Base-by-base conservation (phyloP, 2,329 filamentous ascomycete genomes). In the Aspergillus terreus region DNA sequence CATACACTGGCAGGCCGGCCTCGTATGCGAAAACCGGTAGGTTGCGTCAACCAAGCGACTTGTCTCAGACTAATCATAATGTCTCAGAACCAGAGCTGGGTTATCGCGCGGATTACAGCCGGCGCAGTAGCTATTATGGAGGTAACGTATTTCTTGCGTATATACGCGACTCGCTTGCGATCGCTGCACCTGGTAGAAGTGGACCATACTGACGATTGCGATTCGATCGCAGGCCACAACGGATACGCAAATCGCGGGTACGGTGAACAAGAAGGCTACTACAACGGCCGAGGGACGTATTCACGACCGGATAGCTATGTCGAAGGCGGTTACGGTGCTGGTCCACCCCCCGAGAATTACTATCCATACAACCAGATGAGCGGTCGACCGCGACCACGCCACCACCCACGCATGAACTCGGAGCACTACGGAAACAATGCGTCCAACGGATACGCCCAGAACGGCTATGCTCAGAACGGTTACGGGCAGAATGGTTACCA, bases 1-100 rank as follows among this genome's bases (percentile, higher is more conserved):
- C 83, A 46, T 94, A 94, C 73, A 58, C 25, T 15, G 85, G 78
- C 58, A 82, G 89, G 58, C 84, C 85, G 64, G 84, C 82, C 57
- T 74, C 65, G 48, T 70, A 68, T 56, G 63, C 54, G 50, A 68
- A 71, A 57, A 68, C 72, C 61, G 65, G 74, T 71, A 71, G 63
- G 60, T 61, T 50, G 10, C n/a, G 12, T 45, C 35, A 32, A 46
- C 27, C 21, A 40, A 41, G 10, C 23, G 32, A 51, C 46, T 46
- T 46, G 52, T 44, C 23, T 49, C 47, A 54, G 48, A 51, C 51
- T 47, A 55, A 51, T 60, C 54, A 60, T 57, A 38, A 49, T 55
- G 33, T 48, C 17, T 42, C 48, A 58, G 66, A 65, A 46, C 64
- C 64, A 25, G 68, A 63, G 32, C 65, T 65, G 14, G 63, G 68